phyloP scores from a whole-genome alignment of 2,329 filamentous ascomycete species.

The Hypoxylon sp. region DNA sequence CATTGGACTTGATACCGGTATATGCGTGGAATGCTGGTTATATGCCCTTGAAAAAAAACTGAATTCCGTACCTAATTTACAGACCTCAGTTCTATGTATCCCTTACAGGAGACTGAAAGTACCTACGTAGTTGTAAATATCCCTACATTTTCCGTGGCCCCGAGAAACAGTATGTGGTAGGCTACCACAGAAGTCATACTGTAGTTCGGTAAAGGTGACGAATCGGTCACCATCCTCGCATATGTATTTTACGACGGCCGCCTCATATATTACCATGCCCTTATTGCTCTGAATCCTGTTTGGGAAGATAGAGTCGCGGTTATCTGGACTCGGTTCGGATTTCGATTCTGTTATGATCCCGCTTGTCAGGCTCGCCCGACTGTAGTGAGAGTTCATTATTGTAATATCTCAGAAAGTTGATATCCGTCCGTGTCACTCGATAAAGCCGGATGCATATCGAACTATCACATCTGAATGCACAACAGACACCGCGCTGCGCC shows the following conservation, averaged over 20 bases:
- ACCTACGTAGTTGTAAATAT: not conserved
- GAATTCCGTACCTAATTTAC: not conserved
- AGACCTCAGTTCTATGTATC: not conserved
- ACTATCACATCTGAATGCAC: not conserved
- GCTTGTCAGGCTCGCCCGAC: not conserved
- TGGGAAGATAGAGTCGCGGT: not conserved
- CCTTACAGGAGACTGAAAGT: not conserved
- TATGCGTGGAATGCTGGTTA: not conserved
- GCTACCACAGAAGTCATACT: not conserved
- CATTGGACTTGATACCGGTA: not conserved
- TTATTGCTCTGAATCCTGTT: not conserved
- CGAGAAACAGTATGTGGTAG: not conserved
- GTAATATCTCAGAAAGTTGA: slow-evolving; percentile 12
- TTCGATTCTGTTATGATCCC: not conserved
- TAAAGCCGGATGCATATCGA: slow-evolving; percentile 1
- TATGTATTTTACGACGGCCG: not conserved
- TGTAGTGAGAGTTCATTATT: slow-evolving; percentile 1
- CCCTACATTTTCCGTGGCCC: not conserved
- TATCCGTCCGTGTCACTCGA: slow-evolving; percentile 12
- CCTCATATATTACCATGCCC: not conserved
- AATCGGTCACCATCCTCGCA: not conserved
- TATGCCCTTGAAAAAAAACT: not conserved
- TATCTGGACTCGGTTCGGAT: not conserved
- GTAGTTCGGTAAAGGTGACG: not conserved
- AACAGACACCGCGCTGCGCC: not conserved